Evolutionary conservation across 345 rosid species (phyloP), one percentile per base, ranked within the genome.

Genomic region (Camelina sativa): DNA sequence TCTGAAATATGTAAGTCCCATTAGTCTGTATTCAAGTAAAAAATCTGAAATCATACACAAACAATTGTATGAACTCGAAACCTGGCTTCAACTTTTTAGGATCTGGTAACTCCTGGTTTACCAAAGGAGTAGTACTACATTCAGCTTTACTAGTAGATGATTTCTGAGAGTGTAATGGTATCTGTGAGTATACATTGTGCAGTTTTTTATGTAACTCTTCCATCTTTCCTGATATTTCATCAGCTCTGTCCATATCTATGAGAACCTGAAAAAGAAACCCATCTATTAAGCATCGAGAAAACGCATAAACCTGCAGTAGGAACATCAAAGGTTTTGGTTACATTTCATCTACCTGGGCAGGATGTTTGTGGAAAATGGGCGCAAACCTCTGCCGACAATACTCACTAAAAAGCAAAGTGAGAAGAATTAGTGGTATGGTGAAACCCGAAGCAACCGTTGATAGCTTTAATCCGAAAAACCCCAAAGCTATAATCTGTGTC

Each of bases 401-500:
- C 80, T 86, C 91, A 40, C 86, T 90, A 77, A 91, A 94, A 57
- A 94, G 85, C 53, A 94, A 83, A 34, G 96, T 87, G 80, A 85
- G 73, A 64, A 90, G 70, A 44, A 94, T 74, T 35, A 91, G 65
- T 2, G 97, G 98, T 75, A 91, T 78, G 32, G 91, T 90, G 82
- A 89, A 90, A 67, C 89, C 85, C 0, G 92, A 82, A 41, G 93
- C 96, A 47, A 90, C 75, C 8, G 96, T 83, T 32, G 93, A 88
- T 23, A 47, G 43, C 72, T 92, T 94, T 54, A 87, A 52, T 58
- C 97, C 97, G 46, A 94, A 94, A 53, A 94, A 88, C 4, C 93
- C 96, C 65, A 94, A 77, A 34, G 96, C 97, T 75, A 87, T 94
- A 47, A 88, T 80, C 74, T 92, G 99, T 6, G 87, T 86, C 84